Evolutionary conservation across 164 flowering plant genomes (phyloP).

Genomic region (Tetrastigma voinierianum): DNA sequence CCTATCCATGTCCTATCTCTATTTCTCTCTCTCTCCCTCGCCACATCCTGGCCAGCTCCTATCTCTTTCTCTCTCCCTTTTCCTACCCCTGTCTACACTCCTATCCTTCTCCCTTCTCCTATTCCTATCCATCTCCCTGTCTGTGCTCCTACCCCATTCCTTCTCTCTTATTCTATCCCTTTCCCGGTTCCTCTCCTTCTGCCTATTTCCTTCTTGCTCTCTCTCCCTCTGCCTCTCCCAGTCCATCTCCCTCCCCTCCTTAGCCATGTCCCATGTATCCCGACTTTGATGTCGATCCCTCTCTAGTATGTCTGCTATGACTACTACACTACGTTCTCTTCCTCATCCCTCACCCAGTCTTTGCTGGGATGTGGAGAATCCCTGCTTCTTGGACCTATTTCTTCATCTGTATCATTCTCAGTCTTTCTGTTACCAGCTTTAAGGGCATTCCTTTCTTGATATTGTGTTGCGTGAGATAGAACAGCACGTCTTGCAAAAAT

Average conservation of each 20-base stretch:
- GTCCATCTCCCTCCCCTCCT: constrained; percentile 16
- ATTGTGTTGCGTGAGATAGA: constrained; percentile 5
- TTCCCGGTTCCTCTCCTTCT: constrained; percentile 16
- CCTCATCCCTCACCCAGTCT: constrained; percentile 33
- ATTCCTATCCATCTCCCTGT: constrained; percentile 14
- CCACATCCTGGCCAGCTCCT: constrained; percentile 25
- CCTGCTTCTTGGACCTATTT: constrained; percentile 14
- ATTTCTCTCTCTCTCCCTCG: constrained; percentile 19
- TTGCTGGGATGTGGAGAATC: constrained; percentile 25
- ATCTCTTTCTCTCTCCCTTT: constrained; percentile 17
- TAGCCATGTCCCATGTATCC: constrained; percentile 16
- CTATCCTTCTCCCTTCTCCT: constrained; percentile 13
- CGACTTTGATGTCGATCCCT: constrained; percentile 27
- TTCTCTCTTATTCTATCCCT: constrained; percentile 8
- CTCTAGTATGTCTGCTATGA: constrained; percentile 22
- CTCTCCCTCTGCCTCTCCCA: constrained; percentile 24
- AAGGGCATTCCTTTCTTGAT: constrained; percentile 17
- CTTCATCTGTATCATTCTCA: constrained; percentile 30
- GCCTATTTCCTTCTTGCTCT: constrained; percentile 6
- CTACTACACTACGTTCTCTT: constrained; percentile 35
- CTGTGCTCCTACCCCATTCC: constrained; percentile 14
- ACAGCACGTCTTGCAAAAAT: constrained; percentile 29
- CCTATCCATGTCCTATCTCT: constrained; percentile 21
- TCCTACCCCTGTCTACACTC: constrained; percentile 18
- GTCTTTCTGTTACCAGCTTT: constrained; percentile 18